Evolutionary conservation across 495 filamentous ascomycete species (phyloP).

Genomic region (Xylaria longipes): DNA sequence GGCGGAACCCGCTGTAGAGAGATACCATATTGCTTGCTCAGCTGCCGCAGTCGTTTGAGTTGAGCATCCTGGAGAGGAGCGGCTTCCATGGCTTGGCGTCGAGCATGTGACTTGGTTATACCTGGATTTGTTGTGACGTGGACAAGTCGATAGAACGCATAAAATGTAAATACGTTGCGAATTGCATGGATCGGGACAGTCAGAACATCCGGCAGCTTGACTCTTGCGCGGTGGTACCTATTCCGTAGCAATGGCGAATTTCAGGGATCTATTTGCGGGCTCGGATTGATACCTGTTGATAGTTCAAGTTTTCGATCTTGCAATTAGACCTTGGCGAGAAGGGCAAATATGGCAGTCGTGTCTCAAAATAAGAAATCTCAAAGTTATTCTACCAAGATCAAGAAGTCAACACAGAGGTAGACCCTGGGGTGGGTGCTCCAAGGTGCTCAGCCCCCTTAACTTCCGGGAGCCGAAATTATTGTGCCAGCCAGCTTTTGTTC

Average conservation of each 20-base stretch:
- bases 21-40: slow-evolving; percentile 48
- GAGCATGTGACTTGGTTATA: slow-evolving; percentile 3
- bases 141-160: not conserved
- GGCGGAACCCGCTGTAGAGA: slow-evolving; percentile 31
- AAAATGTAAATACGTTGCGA: not conserved
- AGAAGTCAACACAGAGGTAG: not conserved
- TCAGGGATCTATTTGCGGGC: not conserved
- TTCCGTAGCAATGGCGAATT: not conserved
- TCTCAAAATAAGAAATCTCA: not conserved
- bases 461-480: not conserved
- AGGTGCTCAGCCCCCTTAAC: slow-evolving; percentile 23
- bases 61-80: slow-evolving; percentile 37
- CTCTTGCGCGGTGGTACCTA: not conserved
- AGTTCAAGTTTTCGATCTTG: not conserved
- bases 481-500: not conserved
- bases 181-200: too few relatives aligned
- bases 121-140: not conserved
- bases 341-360: not conserved
- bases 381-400: not conserved
- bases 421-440: not conserved
- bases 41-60: slow-evolving; percentile 43
- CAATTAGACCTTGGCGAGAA: not conserved
- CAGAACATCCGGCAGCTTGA: too few relatives aligned
- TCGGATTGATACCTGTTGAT: not conserved
- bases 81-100: slow-evolving; percentile 30